A percentile compares a stretch with the other conserved stretches of the same genome.
phyloP scores from a whole-genome alignment of 139 green algal species.

The Spirogloea muscicola region DNA sequence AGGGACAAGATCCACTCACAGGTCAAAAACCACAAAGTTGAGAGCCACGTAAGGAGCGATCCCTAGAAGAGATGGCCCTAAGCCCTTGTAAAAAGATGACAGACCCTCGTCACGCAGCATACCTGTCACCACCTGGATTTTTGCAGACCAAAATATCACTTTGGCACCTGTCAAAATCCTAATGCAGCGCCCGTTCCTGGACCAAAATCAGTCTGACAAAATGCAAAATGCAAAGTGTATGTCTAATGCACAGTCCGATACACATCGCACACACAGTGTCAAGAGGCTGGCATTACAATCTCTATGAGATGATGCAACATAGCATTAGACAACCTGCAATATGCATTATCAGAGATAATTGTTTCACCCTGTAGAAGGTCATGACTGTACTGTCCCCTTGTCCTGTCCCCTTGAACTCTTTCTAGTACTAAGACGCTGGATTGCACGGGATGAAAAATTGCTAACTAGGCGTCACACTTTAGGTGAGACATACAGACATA shows the following conservation, averaged over 20 bases:
- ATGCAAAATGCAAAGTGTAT: background rate
- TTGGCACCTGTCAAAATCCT: slow-evolving; percentile 50
- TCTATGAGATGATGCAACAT: too few species aligned
- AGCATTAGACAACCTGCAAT: background rate
- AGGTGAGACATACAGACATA: background rate
- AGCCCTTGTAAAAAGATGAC: slow-evolving; percentile 77
- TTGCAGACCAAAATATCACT: slow-evolving; percentile 29
- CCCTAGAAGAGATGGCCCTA: slow-evolving; percentile 85
- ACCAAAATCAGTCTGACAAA: background rate
- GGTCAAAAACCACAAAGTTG: slow-evolving; percentile 93
- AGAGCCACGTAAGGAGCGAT: slow-evolving; percentile 92
- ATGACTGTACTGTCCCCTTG: background rate
- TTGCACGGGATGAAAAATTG: background rate
- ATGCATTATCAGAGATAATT: background rate
- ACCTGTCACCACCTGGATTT: slow-evolving; percentile 11
- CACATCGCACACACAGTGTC: background rate
- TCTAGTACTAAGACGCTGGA: too few species aligned
- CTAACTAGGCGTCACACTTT: background rate
- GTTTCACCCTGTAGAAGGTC: background rate
- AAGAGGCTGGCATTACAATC: background rate
- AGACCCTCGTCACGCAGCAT: slow-evolving; percentile 63
- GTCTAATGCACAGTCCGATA: background rate
- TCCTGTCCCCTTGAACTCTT: background rate
- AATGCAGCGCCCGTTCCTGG: background rate
- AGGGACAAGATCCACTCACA: slow-evolving; percentile 29